Conservation (phyloP, 805 yeast species). For the Kodamaea lidongshanica region DNA sequence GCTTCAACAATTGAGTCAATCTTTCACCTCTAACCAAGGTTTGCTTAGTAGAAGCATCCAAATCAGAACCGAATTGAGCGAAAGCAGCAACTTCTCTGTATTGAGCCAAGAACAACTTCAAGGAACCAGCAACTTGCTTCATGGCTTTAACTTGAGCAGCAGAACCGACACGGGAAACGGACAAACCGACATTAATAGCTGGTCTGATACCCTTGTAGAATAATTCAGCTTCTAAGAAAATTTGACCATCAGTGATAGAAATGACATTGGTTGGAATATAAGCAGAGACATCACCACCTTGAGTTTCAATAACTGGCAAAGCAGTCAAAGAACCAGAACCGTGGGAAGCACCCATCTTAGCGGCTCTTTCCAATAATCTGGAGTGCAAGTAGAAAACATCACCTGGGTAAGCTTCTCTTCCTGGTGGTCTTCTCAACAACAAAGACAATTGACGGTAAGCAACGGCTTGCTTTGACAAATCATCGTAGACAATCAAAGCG, state of each 20-base stretch:
- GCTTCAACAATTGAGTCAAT: conserved; percentile 97
- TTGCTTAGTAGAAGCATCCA: conserved; percentile 99
- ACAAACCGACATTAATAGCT: conserved; percentile 98
- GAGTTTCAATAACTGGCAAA: conserved; percentile 94
- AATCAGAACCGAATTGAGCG: conserved; percentile 99
- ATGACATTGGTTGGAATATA: conserved; percentile 97
- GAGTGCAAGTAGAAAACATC: conserved; percentile 95
- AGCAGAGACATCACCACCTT: conserved; percentile 98
- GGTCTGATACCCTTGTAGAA: conserved; percentile 99
- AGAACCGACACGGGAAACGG: conserved; percentile 99
- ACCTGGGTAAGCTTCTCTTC: conserved; percentile 97
- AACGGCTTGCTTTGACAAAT: conserved; percentile 98
- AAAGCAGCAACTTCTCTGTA: conserved; percentile 99
- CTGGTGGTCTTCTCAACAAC: conserved; percentile 95
- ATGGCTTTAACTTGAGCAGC: conserved; percentile 99
- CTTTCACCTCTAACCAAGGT: conserved; percentile 99
- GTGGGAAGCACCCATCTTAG: conserved; percentile 83
- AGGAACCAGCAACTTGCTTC: conserved; percentile 99
- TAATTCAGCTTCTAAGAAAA: conserved; percentile 98
- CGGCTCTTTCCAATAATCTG: conserved; percentile 94
- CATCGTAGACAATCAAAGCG: conserved; percentile 95
- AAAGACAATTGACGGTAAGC: conserved; percentile 99
- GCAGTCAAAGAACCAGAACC: conserved; percentile 97
- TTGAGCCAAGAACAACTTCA: conserved; percentile 99
- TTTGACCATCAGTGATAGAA: conserved; percentile 96